A percentile compares a stretch with the other conserved stretches of the same genome.
These are phyloP conservation scores for Fusarium nodosum DNA, from an alignment of 2,329 filamentous ascomycete genomes.

Conservation along the genomic window DNA sequence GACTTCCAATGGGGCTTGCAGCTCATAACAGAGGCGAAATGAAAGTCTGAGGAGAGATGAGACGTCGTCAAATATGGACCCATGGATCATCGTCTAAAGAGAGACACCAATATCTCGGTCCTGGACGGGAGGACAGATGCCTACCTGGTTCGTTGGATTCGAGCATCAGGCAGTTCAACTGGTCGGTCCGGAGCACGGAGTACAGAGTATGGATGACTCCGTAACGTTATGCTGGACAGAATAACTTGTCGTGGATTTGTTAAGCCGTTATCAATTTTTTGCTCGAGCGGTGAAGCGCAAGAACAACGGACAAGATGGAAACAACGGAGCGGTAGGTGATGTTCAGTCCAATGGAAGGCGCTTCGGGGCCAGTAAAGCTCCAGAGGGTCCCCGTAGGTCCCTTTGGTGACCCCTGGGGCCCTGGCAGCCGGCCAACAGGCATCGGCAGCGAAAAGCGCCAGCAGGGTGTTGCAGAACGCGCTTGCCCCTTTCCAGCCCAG, in stretches of 20 bases:
- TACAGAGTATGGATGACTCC: not conserved
- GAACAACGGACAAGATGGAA: slow-evolving; percentile 28
- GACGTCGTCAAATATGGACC: slow-evolving; percentile 47
- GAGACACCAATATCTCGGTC: slow-evolving; percentile 28
- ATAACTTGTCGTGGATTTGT: slow-evolving; percentile 18
- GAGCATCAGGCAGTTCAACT: not conserved
- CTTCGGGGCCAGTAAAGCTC: slow-evolving; percentile 12
- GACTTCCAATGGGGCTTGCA: slow-evolving; percentile 7
- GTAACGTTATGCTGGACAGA: slow-evolving; percentile 12
- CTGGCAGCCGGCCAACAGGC: slow-evolving; percentile 43
- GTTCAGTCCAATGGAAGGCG: slow-evolving; percentile 12
- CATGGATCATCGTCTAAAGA: slow-evolving; percentile 44
- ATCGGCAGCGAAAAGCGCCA: slow-evolving; percentile 42
- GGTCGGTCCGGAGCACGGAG: not conserved
- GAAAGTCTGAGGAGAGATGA: slow-evolving; percentile 35
- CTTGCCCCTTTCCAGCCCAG: slow-evolving; percentile 53
- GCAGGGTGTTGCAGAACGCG: slow-evolving; percentile 50
- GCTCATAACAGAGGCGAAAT: slow-evolving; percentile 32
- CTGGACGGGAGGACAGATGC: slow-evolving; percentile 4
- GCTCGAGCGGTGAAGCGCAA: slow-evolving; percentile 43
- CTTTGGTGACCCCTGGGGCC: slow-evolving; percentile 26
- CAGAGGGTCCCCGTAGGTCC: slow-evolving; percentile 21
- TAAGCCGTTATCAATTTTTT: slow-evolving; percentile 22
- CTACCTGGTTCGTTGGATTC: slow-evolving; percentile 8
- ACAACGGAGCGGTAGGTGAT: slow-evolving; percentile 30